Evolutionary conservation across 345 rosid species (phyloP).

Genomic region (Boechera divaricarpa): DNA sequence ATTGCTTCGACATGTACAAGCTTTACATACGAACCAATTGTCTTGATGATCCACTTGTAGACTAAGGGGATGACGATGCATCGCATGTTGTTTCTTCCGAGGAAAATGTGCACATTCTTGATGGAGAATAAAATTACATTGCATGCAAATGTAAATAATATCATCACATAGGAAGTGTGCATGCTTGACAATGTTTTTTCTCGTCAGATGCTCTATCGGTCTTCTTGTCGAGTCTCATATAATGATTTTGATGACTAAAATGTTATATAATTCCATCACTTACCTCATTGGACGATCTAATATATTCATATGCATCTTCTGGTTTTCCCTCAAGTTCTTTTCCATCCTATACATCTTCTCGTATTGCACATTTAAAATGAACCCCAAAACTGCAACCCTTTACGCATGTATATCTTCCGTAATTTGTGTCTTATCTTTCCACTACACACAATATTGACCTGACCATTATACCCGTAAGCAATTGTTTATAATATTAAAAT

Average conservation of each 20-base stretch:
- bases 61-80: slow-evolving; percentile 20
- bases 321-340: slow-evolving; percentile 4
- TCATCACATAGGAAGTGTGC: slow-evolving; percentile 26
- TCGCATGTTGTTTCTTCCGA: background rate
- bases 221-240: slow-evolving; percentile 14
- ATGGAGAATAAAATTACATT: slow-evolving; percentile 39
- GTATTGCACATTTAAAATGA: slow-evolving; percentile 37
- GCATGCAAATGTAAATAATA: slow-evolving; percentile 26
- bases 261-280: slow-evolving; percentile 14
- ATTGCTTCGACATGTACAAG: rapidly evolving
- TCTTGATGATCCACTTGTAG: background rate
- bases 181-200: slow-evolving; percentile 22
- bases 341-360: slow-evolving; percentile 32
- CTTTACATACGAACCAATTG: background rate
- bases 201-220: background rate
- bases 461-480: no score
- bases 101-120: slow-evolving; percentile 41
- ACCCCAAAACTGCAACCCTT: slow-evolving; percentile 19
- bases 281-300: background rate
- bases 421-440: background rate
- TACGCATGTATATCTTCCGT: slow-evolving; percentile 33
- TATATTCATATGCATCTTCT: slow-evolving; percentile 7
- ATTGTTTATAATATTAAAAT: no score
- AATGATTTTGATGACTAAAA: slow-evolving; percentile 31
- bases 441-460: slow-evolving; percentile 15